Percentiles rank a stretch among this genome's conserved stretches.
These are phyloP conservation scores for Lachnum nothofagi DNA, from an alignment of 2,329 filamentous ascomycete genomes.

Conservation along the genomic window DNA sequence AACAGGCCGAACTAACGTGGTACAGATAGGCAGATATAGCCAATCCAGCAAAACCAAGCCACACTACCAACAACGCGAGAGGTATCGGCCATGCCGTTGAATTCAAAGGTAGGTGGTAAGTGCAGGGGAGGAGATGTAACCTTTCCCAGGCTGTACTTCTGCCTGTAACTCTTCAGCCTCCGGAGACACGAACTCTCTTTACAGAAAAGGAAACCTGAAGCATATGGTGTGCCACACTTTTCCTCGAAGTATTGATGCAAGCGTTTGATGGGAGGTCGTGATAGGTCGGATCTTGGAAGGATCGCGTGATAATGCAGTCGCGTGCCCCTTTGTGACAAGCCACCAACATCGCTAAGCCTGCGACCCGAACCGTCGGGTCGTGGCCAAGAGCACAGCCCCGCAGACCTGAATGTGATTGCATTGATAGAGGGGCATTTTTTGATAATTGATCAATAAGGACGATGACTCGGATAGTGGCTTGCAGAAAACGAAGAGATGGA, in stretches of 20 bases:
- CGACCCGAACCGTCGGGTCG: constrained; percentile 9
- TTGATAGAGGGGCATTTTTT: too few relatives aligned
- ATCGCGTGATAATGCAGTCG: background rate
- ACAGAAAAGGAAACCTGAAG: constrained; percentile 2
- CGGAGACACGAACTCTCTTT: too few relatives aligned
- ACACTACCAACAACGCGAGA: background rate
- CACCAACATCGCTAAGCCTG: constrained; percentile 3
- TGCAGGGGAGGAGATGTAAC: background rate
- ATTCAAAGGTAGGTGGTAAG: background rate
- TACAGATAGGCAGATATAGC: background rate
- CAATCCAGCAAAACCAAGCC: background rate
- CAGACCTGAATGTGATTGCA: too few relatives aligned
- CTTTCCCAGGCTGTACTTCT: constrained; percentile 1
- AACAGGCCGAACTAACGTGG: too few relatives aligned
- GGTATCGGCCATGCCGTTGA: background rate
- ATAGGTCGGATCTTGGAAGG: background rate
- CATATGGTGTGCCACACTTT: background rate
- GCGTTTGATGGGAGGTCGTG: background rate
- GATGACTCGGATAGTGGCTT: too few relatives aligned
- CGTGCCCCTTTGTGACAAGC: background rate
- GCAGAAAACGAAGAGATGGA: too few relatives aligned
- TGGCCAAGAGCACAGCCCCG: too few relatives aligned
- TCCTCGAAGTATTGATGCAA: background rate
- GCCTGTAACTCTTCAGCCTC: constrained; percentile 1
- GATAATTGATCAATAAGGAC: too few relatives aligned